phyloP scores from a whole-genome alignment of 805 yeast genomes.

The Nadsonia fulvescens region DNA sequence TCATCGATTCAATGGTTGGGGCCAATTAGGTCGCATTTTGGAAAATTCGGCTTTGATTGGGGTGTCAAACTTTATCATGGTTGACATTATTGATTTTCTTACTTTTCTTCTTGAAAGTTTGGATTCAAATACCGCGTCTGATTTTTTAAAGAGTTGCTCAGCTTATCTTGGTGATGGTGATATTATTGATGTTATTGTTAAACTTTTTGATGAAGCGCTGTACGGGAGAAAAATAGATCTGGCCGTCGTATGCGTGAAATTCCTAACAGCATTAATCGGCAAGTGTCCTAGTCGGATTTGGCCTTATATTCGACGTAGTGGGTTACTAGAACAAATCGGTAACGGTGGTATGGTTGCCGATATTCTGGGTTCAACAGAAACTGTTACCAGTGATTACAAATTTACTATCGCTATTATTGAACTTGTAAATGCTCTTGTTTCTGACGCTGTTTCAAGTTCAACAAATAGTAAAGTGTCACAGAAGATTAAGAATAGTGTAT shows the following conservation, averaged over 20 bases:
- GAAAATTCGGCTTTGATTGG: constrained; percentile 31
- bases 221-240: constrained; percentile 33
- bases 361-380: constrained; percentile 55
- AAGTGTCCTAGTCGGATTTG: constrained; percentile 53
- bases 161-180: constrained; percentile 33
- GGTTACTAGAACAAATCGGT: constrained; percentile 40
- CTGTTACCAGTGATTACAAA: constrained; percentile 44
- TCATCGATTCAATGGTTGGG: constrained; percentile 72
- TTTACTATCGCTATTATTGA: constrained; percentile 47
- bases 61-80: constrained; percentile 24
- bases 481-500: constrained; percentile 32
- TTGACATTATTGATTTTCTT: constrained; percentile 34
- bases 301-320: constrained; percentile 56
- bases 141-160: constrained; percentile 24
- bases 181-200: constrained; percentile 41
- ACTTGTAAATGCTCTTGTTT: constrained; percentile 33
- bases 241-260: constrained; percentile 27
- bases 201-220: constrained; percentile 50
- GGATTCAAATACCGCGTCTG: constrained; percentile 24
- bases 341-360: constrained; percentile 46
- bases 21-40: constrained; percentile 58
- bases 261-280: constrained; percentile 30
- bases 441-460: constrained; percentile 24
- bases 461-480: constrained; percentile 18
- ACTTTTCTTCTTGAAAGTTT: constrained; percentile 27